Conservation (phyloP, 164 flowering plant genomes). For the Nymphaea thermarum region DNA sequence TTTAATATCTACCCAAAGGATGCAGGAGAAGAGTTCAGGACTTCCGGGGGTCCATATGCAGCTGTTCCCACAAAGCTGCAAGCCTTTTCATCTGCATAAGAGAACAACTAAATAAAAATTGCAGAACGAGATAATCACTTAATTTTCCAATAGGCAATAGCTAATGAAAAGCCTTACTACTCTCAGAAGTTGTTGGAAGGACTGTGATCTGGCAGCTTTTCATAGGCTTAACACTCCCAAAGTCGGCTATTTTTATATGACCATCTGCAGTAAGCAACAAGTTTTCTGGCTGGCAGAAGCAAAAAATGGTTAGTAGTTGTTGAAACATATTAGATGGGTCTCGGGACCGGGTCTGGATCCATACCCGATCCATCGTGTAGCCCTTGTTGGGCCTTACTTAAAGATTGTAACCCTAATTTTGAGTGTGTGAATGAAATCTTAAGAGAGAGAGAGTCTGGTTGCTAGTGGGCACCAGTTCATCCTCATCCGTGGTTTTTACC, state of each 20-base stretch:
- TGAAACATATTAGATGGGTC: no score
- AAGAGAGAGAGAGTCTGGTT: no score
- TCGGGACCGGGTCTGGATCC: no score
- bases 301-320: not conserved
- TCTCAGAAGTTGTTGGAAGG: constrained; percentile 43
- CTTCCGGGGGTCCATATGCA: constrained; percentile 99
- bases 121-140: not conserved
- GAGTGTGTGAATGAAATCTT: no score
- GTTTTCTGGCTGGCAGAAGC: constrained; percentile 78
- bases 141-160: not conserved
- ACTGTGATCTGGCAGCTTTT: constrained; percentile 77
- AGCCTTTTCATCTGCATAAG: constrained; percentile 79
- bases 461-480: no score
- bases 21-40: constrained; percentile 95
- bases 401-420: no score
- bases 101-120: not conserved
- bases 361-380: no score
- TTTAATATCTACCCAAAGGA: constrained; percentile 64
- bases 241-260: constrained; percentile 95
- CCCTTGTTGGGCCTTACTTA: no score
- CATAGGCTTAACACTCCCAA: constrained; percentile 96
- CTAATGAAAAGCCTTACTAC: not conserved
- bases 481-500: no score
- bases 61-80: constrained; percentile 99
- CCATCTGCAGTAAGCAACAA: constrained; percentile 87